Percentiles rank a stretch among this genome's conserved stretches.
phyloP scores from a whole-genome alignment of 768 basidiomycete genomes.

The Amyloporia xantha region DNA sequence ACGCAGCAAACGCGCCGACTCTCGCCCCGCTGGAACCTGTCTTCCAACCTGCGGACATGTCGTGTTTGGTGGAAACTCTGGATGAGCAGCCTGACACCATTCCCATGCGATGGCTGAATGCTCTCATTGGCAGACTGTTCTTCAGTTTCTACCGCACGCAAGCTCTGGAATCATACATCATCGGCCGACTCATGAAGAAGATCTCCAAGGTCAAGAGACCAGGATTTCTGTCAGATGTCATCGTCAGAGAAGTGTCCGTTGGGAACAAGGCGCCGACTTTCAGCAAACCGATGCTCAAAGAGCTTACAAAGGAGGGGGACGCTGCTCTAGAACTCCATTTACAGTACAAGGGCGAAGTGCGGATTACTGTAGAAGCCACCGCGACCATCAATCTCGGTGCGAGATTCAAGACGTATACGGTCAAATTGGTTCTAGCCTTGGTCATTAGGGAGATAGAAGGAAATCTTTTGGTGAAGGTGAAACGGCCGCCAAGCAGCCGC shows the following conservation, averaged over 20 bases:
- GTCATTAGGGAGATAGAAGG: conserved; percentile 89
- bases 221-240: conserved; percentile 74
- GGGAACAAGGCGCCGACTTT: conserved; percentile 80
- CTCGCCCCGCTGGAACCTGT: conserved; percentile 55
- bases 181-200: conserved; percentile 88
- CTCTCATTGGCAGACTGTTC: conserved; percentile 86
- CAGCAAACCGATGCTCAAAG: conserved; percentile 97
- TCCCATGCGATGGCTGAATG: conserved; percentile 97
- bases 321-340: conserved; percentile 84
- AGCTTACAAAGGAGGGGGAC: conserved; percentile 90
- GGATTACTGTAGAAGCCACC: conserved; percentile 85
- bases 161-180: conserved; percentile 76
- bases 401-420: conserved; percentile 82
- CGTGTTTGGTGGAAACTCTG: conserved; percentile 70
- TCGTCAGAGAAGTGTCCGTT: conserved; percentile 84
- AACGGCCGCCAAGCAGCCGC: conserved; percentile 91
- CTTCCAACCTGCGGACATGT: conserved; percentile 77
- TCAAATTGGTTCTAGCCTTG: conserved; percentile 84
- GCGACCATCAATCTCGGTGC: conserved; percentile 81
- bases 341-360: conserved; percentile 78
- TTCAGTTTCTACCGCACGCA: conserved; percentile 87
- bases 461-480: conserved; percentile 82
- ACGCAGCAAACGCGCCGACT: conserved; percentile 55
- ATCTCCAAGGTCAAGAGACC: conserved; percentile 88
- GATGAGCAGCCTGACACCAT: conserved; percentile 95